Base-by-base conservation (phyloP, 2,329 filamentous ascomycete genomes). In the Neobulgaria alba region DNA sequence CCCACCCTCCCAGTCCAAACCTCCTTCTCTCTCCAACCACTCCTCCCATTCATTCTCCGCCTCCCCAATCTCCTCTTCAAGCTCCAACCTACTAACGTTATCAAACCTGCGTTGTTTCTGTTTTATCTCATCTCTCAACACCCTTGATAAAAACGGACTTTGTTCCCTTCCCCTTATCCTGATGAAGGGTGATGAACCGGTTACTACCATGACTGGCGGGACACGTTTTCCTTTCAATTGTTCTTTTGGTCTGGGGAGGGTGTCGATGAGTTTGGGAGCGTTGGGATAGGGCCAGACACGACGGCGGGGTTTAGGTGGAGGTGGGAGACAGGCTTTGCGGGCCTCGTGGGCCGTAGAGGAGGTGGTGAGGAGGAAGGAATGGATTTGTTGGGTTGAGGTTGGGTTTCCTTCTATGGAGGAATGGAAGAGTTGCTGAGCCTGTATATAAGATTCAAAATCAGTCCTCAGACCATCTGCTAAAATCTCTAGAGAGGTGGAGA, bases 101-200 rank as follows among this genome's bases (percentile, higher is more conserved):
- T 63, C 43, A 10, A 71, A 58, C 12, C 67, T 61, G 33, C 57
- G 56, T 32, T 67, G 60, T n/a, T 69, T 69, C 29, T 62, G 57
- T 3, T 56, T 45, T 14, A 71, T 58, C 52, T 74, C 75, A 36
- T 73, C 63, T 8, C 67, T 63, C 2, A 89, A 53, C 12, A 80
- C 67, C 7, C 71, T 63, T n/a, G 68, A 72, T 15, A 89, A 60
- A n/a, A 62, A 61, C 1, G 57, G 56, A 2, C 79, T 72, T 58
- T 88, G 80, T 3, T 79, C 78, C 58, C 82, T 84, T n/a, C n/a
- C n/a, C 47, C 65, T 69, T 33, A 81, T 61, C 26, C 84, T 75
- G 19, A 90, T 59, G 53, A 88, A 82, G 1, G 82, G 75, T 17
- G 79, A 61, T 18, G 68, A 69, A 2, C 68, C 66, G 3, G 72